These are phyloP conservation scores for Sambucus nigra DNA, from an alignment of 129 eudicot genomes.

Conservation along the genomic window DNA sequence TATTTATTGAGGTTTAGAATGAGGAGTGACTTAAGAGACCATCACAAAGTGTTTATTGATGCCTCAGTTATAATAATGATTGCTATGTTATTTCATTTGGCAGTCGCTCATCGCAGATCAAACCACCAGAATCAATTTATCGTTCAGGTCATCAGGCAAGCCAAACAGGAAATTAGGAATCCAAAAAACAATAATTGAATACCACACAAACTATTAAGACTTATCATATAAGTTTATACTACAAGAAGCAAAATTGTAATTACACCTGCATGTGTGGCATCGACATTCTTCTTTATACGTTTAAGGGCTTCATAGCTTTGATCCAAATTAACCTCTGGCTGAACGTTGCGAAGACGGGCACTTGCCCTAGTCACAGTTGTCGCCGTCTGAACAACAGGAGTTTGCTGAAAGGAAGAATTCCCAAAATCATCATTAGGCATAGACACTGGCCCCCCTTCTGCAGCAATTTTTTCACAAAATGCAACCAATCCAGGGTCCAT, in stretches of 20 bases:
- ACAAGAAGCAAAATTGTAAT: slow-evolving; percentile 6
- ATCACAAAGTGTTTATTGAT: no score
- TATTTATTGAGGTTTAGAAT: no score
- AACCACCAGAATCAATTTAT: no score
- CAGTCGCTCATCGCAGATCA: no score
- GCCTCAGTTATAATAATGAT: no score
- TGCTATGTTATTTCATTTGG: no score
- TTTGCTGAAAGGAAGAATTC: slow-evolving; percentile 40
- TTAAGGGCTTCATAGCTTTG: slow-evolving; percentile 70
- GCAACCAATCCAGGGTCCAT: slow-evolving; percentile 90
- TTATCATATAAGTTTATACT: no score
- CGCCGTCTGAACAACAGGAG: slow-evolving; percentile 36
- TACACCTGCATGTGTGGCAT: slow-evolving; percentile 53
- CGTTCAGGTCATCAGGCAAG: neutral
- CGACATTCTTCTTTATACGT: slow-evolving; percentile 57
- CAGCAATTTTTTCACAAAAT: slow-evolving; percentile 89
- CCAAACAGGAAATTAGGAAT: neutral
- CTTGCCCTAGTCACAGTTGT: slow-evolving; percentile 73
- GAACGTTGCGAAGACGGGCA: slow-evolving; percentile 93
- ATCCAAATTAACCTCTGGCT: slow-evolving; percentile 78
- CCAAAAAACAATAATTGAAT: no score
- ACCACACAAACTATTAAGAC: no score
- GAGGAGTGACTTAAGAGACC: no score
- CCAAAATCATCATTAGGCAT: slow-evolving; percentile 56
- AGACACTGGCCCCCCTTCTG: slow-evolving; percentile 74